Base-by-base conservation (phyloP, 192 early-diverging fungal genomes). In the Coemansia sp. region DNA sequence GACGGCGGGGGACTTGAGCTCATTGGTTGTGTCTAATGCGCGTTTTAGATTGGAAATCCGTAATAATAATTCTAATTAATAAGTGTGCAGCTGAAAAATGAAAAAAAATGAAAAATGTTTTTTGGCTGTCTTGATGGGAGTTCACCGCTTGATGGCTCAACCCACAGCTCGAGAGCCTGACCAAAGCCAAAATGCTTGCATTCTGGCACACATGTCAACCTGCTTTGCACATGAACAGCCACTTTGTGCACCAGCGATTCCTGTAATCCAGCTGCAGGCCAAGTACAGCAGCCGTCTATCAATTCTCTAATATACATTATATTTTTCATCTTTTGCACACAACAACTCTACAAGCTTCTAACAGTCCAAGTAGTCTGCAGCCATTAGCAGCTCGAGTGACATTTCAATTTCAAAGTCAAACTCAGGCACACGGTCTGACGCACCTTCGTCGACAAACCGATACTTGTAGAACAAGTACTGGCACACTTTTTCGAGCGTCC, bases 291-390 rank as follows among this genome's bases (percentile, higher is more conserved):
- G 42, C 15, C 14, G 15, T 17, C n/a, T 14, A 17, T 46, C 12
- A 46, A 17, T 17, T 8, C 31, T 34, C 31, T 34, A 6, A 34
- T 34, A 6, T 34, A 8, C 31, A 34, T 34, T 34, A 34, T 34
- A 8, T 34, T 34, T 28, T 34, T 4, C 31, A 34, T 34, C 31
- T 6, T 34, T 34, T 34, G 6, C 31, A 34, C 31, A 34, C 31
- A 34, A 34, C 8, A 34, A 34, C 31, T 34, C 7, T 34, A 34
- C 31, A 48, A 34, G 31, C 5, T 34, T 46, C 73, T 77, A 91
- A 79, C 92, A 93, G 67, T 98, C 96, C 54, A 99, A 71, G 67
- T 95, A 99, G 72, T 99, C 94, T 1, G 95, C 91, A 17, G 92
- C 93, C 92, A 95, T 95, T 40, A 99, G 66, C 15, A 95, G 83